Percentiles rank a stretch among this genome's conserved stretches.
phyloP scores from a whole-genome alignment of 164 flowering plant genomes.

The Liriodendron chinense region DNA sequence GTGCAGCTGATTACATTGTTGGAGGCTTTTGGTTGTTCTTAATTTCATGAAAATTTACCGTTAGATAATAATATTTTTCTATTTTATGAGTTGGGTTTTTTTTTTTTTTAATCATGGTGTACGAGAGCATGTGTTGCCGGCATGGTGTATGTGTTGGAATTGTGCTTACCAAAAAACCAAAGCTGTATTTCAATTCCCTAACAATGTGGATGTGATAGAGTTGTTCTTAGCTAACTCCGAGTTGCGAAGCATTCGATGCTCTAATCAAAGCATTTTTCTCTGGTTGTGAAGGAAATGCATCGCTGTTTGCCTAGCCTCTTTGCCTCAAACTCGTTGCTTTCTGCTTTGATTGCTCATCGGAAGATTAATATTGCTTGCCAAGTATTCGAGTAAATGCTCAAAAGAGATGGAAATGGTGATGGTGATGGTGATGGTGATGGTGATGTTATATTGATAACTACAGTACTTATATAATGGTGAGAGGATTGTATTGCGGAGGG shows the following conservation, averaged over 20 bases:
- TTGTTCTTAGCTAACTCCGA: too few species aligned
- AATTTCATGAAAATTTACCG: too few species aligned
- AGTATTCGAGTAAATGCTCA: background rate
- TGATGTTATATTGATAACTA: constrained; percentile 43
- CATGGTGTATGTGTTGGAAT: too few species aligned
- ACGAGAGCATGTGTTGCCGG: too few species aligned
- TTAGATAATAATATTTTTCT: too few species aligned
- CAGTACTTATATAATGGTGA: constrained; percentile 63
- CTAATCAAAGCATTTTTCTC: background rate
- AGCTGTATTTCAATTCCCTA: too few species aligned
- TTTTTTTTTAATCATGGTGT: too few species aligned
- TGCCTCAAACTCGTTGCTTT: constrained; percentile 64
- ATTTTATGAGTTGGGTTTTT: too few species aligned
- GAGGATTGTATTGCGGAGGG: constrained; percentile 53
- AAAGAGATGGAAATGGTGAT: constrained; percentile 32
- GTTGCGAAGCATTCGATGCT: background rate
- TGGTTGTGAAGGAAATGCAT: constrained; percentile 14
- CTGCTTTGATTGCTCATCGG: constrained; percentile 35
- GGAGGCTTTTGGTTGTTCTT: too few species aligned
- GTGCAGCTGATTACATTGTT: too few species aligned
- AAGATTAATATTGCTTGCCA: constrained; percentile 31
- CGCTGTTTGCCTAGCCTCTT: constrained; percentile 41
- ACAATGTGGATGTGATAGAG: too few species aligned
- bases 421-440: constrained; percentile 26
- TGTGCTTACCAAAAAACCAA: too few species aligned